phyloP scores from a whole-genome alignment of 2,329 filamentous ascomycete species.

The Chalara sp. region DNA sequence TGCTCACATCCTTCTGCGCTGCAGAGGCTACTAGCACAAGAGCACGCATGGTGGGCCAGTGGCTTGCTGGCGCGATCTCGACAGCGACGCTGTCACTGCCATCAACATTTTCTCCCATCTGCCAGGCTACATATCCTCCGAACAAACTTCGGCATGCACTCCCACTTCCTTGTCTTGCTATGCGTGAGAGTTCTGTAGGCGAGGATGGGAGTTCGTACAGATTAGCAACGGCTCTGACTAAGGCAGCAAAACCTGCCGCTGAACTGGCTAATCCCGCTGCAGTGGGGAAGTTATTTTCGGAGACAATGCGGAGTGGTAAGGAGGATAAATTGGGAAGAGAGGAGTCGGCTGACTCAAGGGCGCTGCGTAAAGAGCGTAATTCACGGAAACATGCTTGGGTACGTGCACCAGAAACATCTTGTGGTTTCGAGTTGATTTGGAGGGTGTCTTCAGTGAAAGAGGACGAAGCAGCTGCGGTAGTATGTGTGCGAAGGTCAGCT shows the following conservation, averaged over 20 bases:
- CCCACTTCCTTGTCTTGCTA: conserved; percentile 89
- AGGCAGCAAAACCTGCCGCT: conserved; percentile 61
- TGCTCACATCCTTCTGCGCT: conserved; percentile 92
- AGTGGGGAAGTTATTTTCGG: conserved; percentile 98
- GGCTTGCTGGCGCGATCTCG: conserved; percentile 77
- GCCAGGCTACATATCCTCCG: conserved; percentile 94
- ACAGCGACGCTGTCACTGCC: conserved; percentile 84
- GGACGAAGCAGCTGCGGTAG: conserved; percentile 84
- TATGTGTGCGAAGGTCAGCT: conserved; percentile 87
- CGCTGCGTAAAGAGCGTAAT: conserved; percentile 68
- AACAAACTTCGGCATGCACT: conserved; percentile 91
- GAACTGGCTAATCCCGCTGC: conserved; percentile 80
- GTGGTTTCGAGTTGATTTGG: conserved; percentile 73
- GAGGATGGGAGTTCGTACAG: conserved; percentile 80
- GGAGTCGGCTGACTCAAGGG: conserved; percentile 64
- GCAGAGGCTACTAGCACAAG: conserved; percentile 86
- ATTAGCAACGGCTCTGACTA: conserved; percentile 82
- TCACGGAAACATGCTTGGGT: conserved; percentile 93
- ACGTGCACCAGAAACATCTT: conserved; percentile 80
- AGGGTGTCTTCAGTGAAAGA: conserved; percentile 67
- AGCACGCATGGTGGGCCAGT: conserved; percentile 95
- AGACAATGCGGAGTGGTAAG: conserved; percentile 77
- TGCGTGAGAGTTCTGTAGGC: conserved; percentile 76
- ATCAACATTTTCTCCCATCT: conserved; percentile 67
- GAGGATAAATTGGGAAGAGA: conserved; percentile 76